A percentile compares a stretch with the other conserved stretches of the same genome.
Conservation (phyloP, 1,284 basidiomycete genomes). For the Cryptococcus amylolentus region DNA sequence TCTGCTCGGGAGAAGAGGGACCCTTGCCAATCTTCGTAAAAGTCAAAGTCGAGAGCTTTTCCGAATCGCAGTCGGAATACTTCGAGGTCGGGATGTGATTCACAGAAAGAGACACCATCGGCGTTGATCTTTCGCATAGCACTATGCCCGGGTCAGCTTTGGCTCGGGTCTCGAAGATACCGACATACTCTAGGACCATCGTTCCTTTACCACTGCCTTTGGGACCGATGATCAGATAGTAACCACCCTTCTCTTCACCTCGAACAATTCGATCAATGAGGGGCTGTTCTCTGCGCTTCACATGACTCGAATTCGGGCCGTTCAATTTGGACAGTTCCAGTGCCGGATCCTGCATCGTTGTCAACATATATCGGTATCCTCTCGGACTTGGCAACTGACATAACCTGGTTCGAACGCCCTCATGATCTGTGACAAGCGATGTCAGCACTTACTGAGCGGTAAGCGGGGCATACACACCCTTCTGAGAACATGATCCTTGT, state of each 20-base stretch:
- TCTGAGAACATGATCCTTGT: constrained; percentile 72
- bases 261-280: constrained; percentile 71
- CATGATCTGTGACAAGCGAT: constrained; percentile 32
- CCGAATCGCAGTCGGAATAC: constrained; percentile 78
- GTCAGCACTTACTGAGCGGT: neutral
- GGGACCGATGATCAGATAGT: constrained; percentile 70
- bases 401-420: constrained; percentile 45
- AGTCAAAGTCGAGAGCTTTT: constrained; percentile 58
- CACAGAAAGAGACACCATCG: constrained; percentile 55
- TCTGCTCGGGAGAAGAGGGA: constrained; percentile 70
- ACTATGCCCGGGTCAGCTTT: constrained; percentile 13
- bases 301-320: constrained; percentile 56
- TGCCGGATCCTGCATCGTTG: constrained; percentile 68
- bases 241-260: constrained; percentile 66
- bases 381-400: constrained; percentile 13
- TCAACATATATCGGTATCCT: neutral
- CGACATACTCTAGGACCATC: constrained; percentile 64
- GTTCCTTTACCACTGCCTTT: constrained; percentile 73
- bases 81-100: constrained; percentile 62
- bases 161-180: neutral
- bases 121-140: constrained; percentile 70
- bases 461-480: constrained; percentile 55
- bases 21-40: constrained; percentile 65
- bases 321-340: constrained; percentile 61
- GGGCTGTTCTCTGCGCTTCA: constrained; percentile 68